A percentile compares a stretch with the other conserved stretches of the same genome.
phyloP scores from a whole-genome alignment of 1,284 basidiomycete species.

The Erythrobasidium hasegawianum region DNA sequence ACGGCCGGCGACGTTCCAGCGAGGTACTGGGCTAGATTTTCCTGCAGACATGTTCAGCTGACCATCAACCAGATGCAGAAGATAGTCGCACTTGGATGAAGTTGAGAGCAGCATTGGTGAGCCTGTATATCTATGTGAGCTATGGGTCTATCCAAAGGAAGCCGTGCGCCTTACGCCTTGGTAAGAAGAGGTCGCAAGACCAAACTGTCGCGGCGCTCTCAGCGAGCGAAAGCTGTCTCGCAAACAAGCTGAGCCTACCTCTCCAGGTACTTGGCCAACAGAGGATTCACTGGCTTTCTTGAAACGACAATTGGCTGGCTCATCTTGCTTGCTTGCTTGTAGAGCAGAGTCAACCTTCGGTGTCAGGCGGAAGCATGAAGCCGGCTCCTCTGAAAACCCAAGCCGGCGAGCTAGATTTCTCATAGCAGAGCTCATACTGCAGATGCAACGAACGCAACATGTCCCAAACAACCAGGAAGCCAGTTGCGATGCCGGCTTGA shows the following conservation, averaged over 20 bases:
- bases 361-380: no score
- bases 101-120: constrained; percentile 26
- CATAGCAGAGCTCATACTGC: no score
- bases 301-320: constrained; percentile 19
- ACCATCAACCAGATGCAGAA: background rate
- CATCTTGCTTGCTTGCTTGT: constrained; percentile 1
- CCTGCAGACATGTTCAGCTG: constrained; percentile 9
- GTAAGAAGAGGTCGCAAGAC: constrained; percentile 42
- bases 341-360: no score
- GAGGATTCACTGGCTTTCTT: constrained; percentile 15
- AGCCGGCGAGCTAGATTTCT: no score
- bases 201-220: constrained; percentile 23
- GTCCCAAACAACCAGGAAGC: no score
- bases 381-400: no score
- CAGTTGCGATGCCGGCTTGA: no score
- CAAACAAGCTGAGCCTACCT: constrained; percentile 11
- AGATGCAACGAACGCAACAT: no score
- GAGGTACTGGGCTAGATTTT: constrained; percentile 23
- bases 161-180: constrained; percentile 40
- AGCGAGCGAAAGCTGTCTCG: background rate
- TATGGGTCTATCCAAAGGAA: no score
- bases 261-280: constrained; percentile 27
- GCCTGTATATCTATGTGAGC: background rate
- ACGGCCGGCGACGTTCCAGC: background rate
- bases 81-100: constrained; percentile 19